Evolutionary conservation across 257 asterid genomes (phyloP).

Genomic region (Capsicum pubescens): DNA sequence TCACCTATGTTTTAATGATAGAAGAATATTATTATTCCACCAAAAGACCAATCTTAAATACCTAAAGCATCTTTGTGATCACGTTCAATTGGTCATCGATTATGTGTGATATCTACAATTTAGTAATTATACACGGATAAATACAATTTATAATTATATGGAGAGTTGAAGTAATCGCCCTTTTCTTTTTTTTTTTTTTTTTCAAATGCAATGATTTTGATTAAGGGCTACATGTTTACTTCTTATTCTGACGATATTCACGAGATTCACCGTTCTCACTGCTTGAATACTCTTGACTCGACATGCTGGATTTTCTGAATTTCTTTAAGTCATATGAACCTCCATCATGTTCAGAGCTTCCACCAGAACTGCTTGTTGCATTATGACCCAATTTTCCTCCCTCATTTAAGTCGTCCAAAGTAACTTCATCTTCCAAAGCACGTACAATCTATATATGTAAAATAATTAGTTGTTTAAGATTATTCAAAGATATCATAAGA

Average conservation of each 20-base stretch:
- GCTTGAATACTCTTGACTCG: conserved; percentile 74
- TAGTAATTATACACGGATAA: conserved; percentile 20
- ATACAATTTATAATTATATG: conserved; percentile 22
- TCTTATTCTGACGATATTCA: conserved; percentile 35
- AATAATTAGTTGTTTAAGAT: background rate
- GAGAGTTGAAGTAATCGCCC: background rate
- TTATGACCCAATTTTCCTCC: conserved; percentile 48
- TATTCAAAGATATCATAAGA: background rate
- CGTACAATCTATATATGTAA: conserved; percentile 60
- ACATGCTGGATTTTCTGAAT: conserved; percentile 45
- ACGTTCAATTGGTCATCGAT: conserved; percentile 3
- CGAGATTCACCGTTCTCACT: conserved; percentile 52
- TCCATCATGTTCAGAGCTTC: conserved; percentile 53
- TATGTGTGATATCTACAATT: background rate
- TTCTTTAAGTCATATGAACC: conserved; percentile 43
- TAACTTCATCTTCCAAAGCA: conserved; percentile 80
- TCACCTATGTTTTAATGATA: background rate
- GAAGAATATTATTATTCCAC: conserved; percentile 8
- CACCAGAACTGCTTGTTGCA: conserved; percentile 46
- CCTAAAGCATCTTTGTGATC: background rate
- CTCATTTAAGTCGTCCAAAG: conserved; percentile 62
- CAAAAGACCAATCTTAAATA: conserved; percentile 1
- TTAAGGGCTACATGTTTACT: conserved; percentile 35
- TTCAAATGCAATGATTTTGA: background rate
- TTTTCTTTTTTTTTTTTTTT: background rate